Conservation (phyloP, 805 yeast species). For the Wickerhamiella spandovensis region DNA sequence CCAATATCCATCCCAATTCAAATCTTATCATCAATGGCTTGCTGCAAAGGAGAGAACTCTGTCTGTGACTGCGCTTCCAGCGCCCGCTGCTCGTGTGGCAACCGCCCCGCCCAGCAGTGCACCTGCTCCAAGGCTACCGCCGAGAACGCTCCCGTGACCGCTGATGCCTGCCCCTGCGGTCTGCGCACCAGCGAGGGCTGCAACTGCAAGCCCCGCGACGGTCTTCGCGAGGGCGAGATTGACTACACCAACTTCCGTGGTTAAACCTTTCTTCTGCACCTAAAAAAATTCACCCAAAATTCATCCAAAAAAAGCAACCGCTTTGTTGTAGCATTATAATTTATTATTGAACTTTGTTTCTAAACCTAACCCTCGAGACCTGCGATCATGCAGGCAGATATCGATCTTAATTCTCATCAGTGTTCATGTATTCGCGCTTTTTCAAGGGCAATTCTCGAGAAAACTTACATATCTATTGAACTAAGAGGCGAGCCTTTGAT, state of each 20-base stretch:
- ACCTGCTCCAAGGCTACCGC: constrained; percentile 37
- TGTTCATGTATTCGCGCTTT: too few relatives aligned
- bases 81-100: constrained; percentile 53
- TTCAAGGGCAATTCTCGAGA: too few relatives aligned
- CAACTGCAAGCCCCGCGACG: constrained; percentile 39
- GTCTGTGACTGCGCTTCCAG: constrained; percentile 46
- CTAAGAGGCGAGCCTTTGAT: too few relatives aligned
- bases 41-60: constrained; percentile 30
- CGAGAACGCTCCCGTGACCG: constrained; percentile 37
- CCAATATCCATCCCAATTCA: background rate
- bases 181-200: constrained; percentile 39
- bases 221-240: constrained; percentile 41
- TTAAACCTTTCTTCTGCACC: background rate
- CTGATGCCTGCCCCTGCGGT: constrained; percentile 46
- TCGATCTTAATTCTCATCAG: too few relatives aligned
- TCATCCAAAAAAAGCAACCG: background rate
- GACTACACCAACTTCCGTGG: constrained; percentile 37
- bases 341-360: background rate
- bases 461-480: too few relatives aligned
- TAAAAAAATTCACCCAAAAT: constrained; percentile 8
- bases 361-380: background rate
- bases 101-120: constrained; percentile 45
- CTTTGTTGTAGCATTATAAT: background rate
- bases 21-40: constrained; percentile 20
- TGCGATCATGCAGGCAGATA: too few relatives aligned